phyloP scores from a whole-genome alignment of 2,329 filamentous ascomycete species.

The Exophiala phaeomuriformis region DNA sequence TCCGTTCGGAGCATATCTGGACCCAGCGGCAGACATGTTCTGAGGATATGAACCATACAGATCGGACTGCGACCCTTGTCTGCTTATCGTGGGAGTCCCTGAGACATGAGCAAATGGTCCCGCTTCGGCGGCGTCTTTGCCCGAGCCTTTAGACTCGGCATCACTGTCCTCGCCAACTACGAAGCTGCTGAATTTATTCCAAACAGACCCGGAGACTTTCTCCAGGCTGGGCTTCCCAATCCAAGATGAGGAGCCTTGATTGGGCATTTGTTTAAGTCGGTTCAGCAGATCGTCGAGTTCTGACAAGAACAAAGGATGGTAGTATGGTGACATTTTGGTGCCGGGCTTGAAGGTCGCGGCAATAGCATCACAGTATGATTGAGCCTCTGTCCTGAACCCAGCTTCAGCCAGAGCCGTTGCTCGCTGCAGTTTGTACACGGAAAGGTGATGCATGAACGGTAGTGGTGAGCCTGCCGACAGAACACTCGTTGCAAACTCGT shows the following conservation, averaged over 20 bases:
- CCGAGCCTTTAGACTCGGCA: conserved; percentile 50
- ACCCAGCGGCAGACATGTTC: conserved; percentile 30
- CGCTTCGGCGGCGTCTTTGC: conserved; percentile 53
- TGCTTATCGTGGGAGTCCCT: conserved; percentile 66
- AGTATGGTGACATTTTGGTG: conserved; percentile 78
- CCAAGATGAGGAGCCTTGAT: conserved; percentile 75
- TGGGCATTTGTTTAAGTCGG: conserved; percentile 76
- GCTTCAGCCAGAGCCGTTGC: conserved; percentile 76
- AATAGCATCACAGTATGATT: conserved; percentile 87
- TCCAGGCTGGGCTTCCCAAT: conserved; percentile 94
- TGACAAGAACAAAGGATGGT: conserved; percentile 65
- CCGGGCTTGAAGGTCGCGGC: conserved; percentile 66
- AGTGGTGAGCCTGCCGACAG: conserved; percentile 46
- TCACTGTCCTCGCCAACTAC: conserved; percentile 84
- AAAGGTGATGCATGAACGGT: conserved; percentile 67
- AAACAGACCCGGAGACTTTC: conserved; percentile 84
- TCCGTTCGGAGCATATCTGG: conserved; percentile 39
- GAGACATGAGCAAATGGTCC: conserved; percentile 79
- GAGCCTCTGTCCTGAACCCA: conserved; percentile 72
- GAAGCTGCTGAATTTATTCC: conserved; percentile 93
- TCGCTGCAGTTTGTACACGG: conserved; percentile 86
- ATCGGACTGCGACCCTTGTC: conserved; percentile 67
- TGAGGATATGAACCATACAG: conserved; percentile 57
- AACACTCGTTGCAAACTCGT: conserved; percentile 80
- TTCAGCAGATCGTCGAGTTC: conserved; percentile 76